These are phyloP conservation scores for Abrus precatorius DNA, from an alignment of 306 rosid species.

Conservation along the genomic window DNA sequence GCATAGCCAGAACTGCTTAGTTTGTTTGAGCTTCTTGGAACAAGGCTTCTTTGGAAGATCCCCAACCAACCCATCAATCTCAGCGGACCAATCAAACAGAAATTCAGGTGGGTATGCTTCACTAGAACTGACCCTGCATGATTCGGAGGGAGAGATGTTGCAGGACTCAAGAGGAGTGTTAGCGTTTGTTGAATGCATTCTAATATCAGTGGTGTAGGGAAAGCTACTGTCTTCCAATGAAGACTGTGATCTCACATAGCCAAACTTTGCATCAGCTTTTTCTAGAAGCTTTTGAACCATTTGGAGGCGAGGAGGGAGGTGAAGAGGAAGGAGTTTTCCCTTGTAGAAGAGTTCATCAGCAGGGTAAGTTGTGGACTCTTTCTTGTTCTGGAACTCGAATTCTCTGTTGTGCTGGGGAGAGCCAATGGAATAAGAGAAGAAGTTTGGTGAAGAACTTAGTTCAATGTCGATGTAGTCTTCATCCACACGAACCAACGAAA, in stretches of 20 bases:
- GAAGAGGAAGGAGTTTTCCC: slow-evolving; percentile 83
- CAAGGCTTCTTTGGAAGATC: slow-evolving; percentile 54
- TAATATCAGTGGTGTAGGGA: slow-evolving; percentile 16
- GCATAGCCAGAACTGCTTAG: slow-evolving; percentile 55
- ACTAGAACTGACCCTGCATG: slow-evolving; percentile 68
- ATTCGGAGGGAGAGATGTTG: slow-evolving; percentile 73
- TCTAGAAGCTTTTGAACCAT: slow-evolving; percentile 47
- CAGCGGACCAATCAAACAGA: slow-evolving; percentile 54
- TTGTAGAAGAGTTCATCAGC: slow-evolving; percentile 49
- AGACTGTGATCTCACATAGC: slow-evolving; percentile 37
- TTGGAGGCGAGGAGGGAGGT: slow-evolving; percentile 35
- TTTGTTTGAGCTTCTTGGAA: slow-evolving; percentile 63
- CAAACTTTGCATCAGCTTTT: slow-evolving; percentile 43
- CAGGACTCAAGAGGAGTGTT: slow-evolving; percentile 62
- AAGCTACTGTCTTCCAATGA: slow-evolving; percentile 54
- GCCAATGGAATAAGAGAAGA: slow-evolving; percentile 44
- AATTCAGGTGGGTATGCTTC: slow-evolving; percentile 53
- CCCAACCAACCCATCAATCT: slow-evolving; percentile 43
- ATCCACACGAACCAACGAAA: slow-evolving; percentile 49
- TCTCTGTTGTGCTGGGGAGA: slow-evolving; percentile 59
- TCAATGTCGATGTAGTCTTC: slow-evolving; percentile 79
- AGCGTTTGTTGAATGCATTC: slow-evolving; percentile 47
- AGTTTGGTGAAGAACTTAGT: slow-evolving; percentile 57
- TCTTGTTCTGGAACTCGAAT: slow-evolving; percentile 67
- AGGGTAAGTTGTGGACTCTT: slow-evolving; percentile 51